Base-by-base conservation (phyloP, 2,329 filamentous ascomycete species). In the Alternaria hordeiaustralica region DNA sequence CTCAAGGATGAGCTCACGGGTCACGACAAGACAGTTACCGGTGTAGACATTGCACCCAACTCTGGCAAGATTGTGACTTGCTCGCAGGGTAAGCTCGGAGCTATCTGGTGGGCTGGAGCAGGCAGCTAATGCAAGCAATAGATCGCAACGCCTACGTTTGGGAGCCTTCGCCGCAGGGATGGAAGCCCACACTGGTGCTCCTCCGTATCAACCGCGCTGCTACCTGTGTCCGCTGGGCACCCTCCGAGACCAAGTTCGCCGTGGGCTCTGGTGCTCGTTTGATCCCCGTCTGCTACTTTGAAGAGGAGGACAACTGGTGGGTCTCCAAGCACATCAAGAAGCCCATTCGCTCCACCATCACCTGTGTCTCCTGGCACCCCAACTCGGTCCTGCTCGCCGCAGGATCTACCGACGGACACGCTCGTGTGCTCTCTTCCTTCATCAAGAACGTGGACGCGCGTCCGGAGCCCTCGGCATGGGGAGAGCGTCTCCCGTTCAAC, bases 251-350 rank as follows among this genome's bases (percentile, higher is more conserved):
- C 79, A 99, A 99, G 83, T 99, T 99, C 80, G 96, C 96, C 58
- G 96, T 98, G 25, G 96, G 96, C 64, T 97, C 94, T 26, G 96
- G 96, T 66, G 96, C 97, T 73, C 90, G 96, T 68, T 92, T 97
- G 69, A 97, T 99, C 75, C 94, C 96, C 44, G 88, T 98, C 72
- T 99, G 96, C 86, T 98, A 98, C 85, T 99, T 99, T 74, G 96
- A 99, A 79, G 93, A 97, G 80, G 96, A 99, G 82, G 97, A 99
- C 82, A 94, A 99, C 85, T 99, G 96, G 96, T 99, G 96, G 96
- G 95, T 99, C 45, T 97, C 94, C 41, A 99, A 99, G 87, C 96
- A 99, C 83, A 84, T 99, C 78, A 98, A 98, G 89, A 99, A 98
- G 87, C 96, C 96, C 20, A 97, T 99, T 75, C 92, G 95, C 71